Evolutionary conservation across 352 stramenopile genomes (phyloP), one percentile per base, ranked within the genome.

Genomic region (Pythium rhizo-oryzae): DNA sequence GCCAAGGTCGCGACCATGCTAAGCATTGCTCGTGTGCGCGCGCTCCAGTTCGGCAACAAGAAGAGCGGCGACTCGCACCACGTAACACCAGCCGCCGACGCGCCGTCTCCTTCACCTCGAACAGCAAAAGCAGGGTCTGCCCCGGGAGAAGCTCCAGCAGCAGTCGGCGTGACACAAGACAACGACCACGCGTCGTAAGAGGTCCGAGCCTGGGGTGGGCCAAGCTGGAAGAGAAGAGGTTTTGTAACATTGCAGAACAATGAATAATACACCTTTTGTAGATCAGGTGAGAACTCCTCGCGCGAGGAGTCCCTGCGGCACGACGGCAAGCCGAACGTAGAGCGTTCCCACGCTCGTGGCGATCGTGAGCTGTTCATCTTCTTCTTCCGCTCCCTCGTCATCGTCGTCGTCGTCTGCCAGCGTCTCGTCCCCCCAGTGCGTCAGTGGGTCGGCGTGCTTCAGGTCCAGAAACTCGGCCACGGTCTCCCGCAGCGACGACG

Each of bases 11-110:
- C 70, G n/a, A 79, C 74, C 0, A 57, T 81, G 0, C 50, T 75
- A 7, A 75, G 71, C 23, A 68, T 93, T 57, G 77, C 80, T 8
- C 80, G 79, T n/a, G 78, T 88, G 56, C 73, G 80, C n/a, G 24
- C 57, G 23, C 74, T 85, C 19, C 64, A 74, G 62, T n/a, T 28
- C 13, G 41, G 4, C 28, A 16, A 37, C 52, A 74, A 74, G 51
- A 67, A 69, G n/a, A 61, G 61, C 19, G 41, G 28, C 13, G 55
- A 63, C 21, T 50, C 47, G 6, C 50, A 35, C 6, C 50, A 35
- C 6, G 53, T 55, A 2, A n/a, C 35, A 0, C 43, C 61, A 4
- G 41, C 18, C 9, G 6, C 35, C 12, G 35, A 41, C 12, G 35
- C 8, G 35, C 8, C 35, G 35, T 4, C 35, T 4, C 35, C 35